Conservation (phyloP, 2,329 filamentous ascomycete genomes). For the Trichoderma sp. region DNA sequence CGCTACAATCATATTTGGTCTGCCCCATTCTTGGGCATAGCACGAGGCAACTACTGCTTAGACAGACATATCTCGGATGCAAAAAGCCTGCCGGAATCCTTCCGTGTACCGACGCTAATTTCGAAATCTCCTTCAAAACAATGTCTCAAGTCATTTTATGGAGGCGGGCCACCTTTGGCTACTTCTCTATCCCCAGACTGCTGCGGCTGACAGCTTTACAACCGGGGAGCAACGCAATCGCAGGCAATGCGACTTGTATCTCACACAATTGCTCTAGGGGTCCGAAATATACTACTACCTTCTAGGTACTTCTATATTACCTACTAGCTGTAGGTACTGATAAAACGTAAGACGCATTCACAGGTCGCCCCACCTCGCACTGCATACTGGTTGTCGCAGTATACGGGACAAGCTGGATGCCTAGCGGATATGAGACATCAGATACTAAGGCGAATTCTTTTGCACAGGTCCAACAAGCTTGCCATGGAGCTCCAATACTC, state of each 20-base stretch:
- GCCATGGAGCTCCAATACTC: neutral
- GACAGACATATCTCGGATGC: neutral
- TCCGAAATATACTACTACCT: no score
- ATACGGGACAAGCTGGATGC: neutral
- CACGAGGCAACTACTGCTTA: neutral
- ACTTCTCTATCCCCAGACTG: neutral
- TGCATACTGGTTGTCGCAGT: neutral
- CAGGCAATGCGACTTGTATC: neutral
- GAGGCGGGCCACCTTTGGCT: neutral
- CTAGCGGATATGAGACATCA: neutral
- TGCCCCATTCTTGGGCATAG: neutral
- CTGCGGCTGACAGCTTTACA: neutral
- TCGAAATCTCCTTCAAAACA: conserved; percentile 1
- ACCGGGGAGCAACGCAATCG: conserved; percentile 1
- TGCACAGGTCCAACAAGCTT: neutral
- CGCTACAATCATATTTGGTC: neutral
- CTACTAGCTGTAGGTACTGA: neutral
- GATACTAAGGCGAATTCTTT: neutral
- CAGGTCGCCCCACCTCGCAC: neutral
- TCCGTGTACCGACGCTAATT: neutral
- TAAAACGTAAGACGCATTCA: neutral
- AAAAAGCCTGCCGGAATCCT: conserved; percentile 8
- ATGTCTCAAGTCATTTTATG: neutral
- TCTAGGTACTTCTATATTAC: no score
- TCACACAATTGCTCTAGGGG: neutral